Evolutionary conservation across 177 flowering plant species (phyloP), one percentile per base, ranked within the genome.

Genomic region (Vitis hybrid): DNA sequence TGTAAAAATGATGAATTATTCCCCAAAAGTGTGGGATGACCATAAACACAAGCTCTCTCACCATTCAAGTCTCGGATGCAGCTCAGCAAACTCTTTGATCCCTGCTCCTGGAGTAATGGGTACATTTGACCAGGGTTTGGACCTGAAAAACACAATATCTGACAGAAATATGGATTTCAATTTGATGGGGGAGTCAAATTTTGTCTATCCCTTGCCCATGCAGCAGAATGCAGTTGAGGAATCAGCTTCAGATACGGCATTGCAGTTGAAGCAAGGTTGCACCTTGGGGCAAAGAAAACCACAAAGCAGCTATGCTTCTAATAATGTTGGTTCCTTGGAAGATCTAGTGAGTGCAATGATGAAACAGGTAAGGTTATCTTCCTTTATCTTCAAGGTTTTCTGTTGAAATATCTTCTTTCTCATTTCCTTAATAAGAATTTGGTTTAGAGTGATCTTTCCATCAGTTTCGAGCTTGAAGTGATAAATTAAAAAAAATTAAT

Each of bases 221-320:
- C 83, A 76, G 58, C 73, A 65, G 52, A 68, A 70, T 52, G 81
- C 52, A 56, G 71, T 68, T 72, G 80, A 71, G 21, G 75, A 78
- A 46, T 64, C 76, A 61, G 18, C 18, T 18, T 18, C 18, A 18
- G 18, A 18, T 18, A 18, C 18, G 18, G 18, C 18, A 18, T 18
- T 18, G 18, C 18, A 18, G 18, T 18, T 18, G 18, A 18, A 18
- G 18, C 18, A 18, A 18, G 18, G 18, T 18, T 18, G 18, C 18
- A 18, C 18, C 18, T 18, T 18, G 18, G 18, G 18, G 18, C 18
- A 18, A 18, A 18, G 18, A 18, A 18, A 18, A 18, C 18, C 18
- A 18, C 18, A 18, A 18, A 18, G 18, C 18, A 18, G 18, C 18
- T 18, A 18, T 18, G 18, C 18, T 18, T 18, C 18, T 18, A 18